Percentiles rank a stretch among this genome's conserved stretches.
Evolutionary conservation across 108 stramenopile species (phyloP).

Genomic region (Cyclotella kingstonii): DNA sequence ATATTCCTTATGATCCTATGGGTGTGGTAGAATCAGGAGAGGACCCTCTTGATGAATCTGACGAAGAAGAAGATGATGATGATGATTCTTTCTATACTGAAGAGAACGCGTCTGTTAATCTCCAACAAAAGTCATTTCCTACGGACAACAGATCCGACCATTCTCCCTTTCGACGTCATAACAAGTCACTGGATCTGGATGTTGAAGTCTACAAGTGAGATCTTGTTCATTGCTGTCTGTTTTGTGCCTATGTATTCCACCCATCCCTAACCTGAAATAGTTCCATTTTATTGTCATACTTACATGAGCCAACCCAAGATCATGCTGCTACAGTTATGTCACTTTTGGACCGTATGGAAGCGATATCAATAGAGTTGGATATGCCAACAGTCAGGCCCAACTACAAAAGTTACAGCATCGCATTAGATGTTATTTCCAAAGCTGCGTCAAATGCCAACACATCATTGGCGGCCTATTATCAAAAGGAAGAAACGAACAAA

Average conservation of each 20-base stretch:
- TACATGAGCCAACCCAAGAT: conserved; percentile 26
- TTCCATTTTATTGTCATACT: conserved; percentile 4
- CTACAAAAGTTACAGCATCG: conserved; percentile 39
- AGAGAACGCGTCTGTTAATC: conserved; percentile 3
- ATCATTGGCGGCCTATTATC: conserved; percentile 31
- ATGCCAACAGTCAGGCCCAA: conserved; percentile 51
- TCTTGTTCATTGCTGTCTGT: conserved; percentile 23
- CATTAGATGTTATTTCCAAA: conserved; percentile 40
- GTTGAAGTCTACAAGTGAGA: conserved; percentile 48
- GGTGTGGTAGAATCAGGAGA: too few relatives aligned
- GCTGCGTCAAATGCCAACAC: conserved; percentile 28
- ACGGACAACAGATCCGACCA: neutral
- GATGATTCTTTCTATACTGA: too few relatives aligned
- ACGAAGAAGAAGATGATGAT: too few relatives aligned
- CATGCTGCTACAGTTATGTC: conserved; percentile 39
- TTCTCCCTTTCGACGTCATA: conserved; percentile 31
- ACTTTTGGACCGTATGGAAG: conserved; percentile 65
- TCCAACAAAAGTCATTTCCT: neutral
- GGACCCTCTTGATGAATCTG: too few relatives aligned
- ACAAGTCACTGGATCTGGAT: conserved; percentile 42
- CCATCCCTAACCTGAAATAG: neutral
- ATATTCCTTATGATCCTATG: too few relatives aligned
- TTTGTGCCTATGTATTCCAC: too few relatives aligned
- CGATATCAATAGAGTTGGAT: conserved; percentile 47
- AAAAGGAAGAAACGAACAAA: neutral